Conservation (phyloP, 495 filamentous ascomycete species). For the Penicilliopsis zonata region DNA sequence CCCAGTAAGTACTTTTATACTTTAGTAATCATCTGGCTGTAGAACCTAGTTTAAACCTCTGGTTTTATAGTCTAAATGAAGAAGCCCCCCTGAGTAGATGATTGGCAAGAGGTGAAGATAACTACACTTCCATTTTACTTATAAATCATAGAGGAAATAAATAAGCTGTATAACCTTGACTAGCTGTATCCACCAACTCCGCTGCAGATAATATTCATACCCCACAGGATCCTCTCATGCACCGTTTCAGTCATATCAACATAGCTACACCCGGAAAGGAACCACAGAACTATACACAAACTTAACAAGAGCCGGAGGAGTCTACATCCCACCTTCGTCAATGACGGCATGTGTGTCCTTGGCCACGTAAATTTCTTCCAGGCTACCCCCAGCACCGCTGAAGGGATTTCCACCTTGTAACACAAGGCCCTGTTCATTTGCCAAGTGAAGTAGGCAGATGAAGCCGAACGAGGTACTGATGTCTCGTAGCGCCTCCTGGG, state of each 20-base stretch:
- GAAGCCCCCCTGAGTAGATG: too few species aligned
- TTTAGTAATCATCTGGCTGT: too few species aligned
- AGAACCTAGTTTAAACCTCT: too few species aligned
- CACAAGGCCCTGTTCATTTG: constrained; percentile 90
- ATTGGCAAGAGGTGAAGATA: too few species aligned
- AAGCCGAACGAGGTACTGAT: constrained; percentile 97
- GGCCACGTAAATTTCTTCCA: constrained; percentile 35
- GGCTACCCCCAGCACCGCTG: constrained; percentile 12
- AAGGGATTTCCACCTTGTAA: constrained; percentile 36
- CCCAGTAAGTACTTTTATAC: too few species aligned
- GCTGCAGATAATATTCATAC: neutral
- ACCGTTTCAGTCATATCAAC: neutral
- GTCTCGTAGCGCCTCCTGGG: constrained; percentile 71
- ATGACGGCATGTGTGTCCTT: constrained; percentile 27
- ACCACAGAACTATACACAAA: neutral
- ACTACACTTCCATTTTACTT: too few species aligned
- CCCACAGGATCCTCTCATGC: neutral
- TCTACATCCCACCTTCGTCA: constrained; percentile 25
- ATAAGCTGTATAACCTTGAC: neutral
- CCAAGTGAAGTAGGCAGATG: constrained; percentile 89
- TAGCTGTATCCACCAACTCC: constrained; percentile 1
- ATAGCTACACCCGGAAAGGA: neutral
- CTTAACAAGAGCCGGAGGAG: neutral
- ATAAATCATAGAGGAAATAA: constrained; percentile 2
- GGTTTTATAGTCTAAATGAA: too few species aligned